Evolutionary conservation across 768 basidiomycete genomes (phyloP), one percentile per base, ranked within the genome.

Genomic region (Amyloporia xantha): DNA sequence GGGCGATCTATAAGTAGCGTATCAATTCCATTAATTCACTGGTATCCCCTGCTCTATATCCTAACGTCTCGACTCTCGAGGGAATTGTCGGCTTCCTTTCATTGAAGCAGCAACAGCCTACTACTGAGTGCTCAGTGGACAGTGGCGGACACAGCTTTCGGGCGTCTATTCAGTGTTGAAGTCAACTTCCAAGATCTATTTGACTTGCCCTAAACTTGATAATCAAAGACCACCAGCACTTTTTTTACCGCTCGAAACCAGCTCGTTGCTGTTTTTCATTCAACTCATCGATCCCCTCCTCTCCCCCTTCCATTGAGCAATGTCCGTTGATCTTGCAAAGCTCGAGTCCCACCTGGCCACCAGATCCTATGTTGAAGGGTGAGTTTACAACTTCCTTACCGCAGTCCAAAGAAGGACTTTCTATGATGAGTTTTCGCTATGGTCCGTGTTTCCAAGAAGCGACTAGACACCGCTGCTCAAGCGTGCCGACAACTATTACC

Each of bases 361-460:
- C 62, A 77, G 89, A 65, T 91, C 91, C 51, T 95, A 95, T 67
- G 76, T 95, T 43, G 88, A 93, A 66, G 92, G 92, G 92, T 94
- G 49, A 78, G 88, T 76, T 17, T 48, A 26, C n/a, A n/a, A n/a
- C n/a, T n/a, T n/a, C n/a, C n/a, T n/a, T n/a, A n/a, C n/a, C n/a
- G n/a, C n/a, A n/a, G n/a, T n/a, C n/a, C n/a, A n/a, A n/a, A n/a
- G n/a, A n/a, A n/a, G n/a, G n/a, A n/a, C n/a, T n/a, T n/a, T n/a
- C n/a, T 61, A 58, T 76, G 84, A 90, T 87, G 86, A 88, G 67
- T 68, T 56, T 58, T 71, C n/a, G 86, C 86, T 86, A 86, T 90
- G 90, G 89, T 91, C 88, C 89, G 89, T 90, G 88, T 91, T 91
- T 87, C 89, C 79, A 82, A 91, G 86, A 81, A 79, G 85, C 82